A percentile compares a stretch with the other conserved stretches of the same genome.
phyloP scores from a whole-genome alignment of 768 basidiomycete species.

The Kwoniella bestiolae region DNA sequence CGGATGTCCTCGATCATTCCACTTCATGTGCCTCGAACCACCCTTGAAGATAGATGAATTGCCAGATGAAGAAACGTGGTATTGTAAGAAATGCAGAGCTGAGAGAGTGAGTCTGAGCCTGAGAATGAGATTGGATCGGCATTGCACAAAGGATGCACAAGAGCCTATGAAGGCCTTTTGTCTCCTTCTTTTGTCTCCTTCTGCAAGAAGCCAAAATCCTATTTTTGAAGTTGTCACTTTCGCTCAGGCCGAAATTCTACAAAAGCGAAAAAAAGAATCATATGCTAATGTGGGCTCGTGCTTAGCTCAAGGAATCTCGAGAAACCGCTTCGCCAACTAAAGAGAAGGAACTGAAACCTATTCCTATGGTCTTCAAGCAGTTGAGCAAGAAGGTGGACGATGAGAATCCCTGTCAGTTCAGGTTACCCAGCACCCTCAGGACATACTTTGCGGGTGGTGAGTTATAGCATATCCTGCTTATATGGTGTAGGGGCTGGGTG shows the following conservation, averaged over 20 bases:
- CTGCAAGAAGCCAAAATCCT: no score
- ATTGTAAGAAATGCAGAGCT: constrained; percentile 59
- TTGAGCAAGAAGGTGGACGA: constrained; percentile 72
- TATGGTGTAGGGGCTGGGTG: no score
- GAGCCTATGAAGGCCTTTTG: no score
- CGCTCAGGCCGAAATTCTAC: no score
- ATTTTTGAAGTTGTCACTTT: not conserved
- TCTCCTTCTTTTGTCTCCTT: no score
- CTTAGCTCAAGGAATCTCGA: not conserved
- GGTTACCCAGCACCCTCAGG: constrained; percentile 82
- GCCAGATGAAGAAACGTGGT: constrained; percentile 65
- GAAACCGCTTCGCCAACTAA: constrained; percentile 42
- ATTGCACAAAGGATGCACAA: not conserved
- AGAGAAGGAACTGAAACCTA: constrained; percentile 42
- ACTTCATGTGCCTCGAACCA: constrained; percentile 94
- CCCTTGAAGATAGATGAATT: constrained; percentile 88
- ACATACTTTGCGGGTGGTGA: constrained; percentile 83
- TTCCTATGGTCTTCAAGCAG: constrained; percentile 58
- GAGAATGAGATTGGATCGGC: not conserved
- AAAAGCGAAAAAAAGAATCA: no score
- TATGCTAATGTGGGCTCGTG: no score
- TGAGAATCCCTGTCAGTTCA: constrained; percentile 77
- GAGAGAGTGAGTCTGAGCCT: constrained; percentile 62
- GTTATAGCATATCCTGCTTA: no score
- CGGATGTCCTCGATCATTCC: constrained; percentile 93